Evolutionary conservation across 1,284 basidiomycete genomes (phyloP), one percentile per base, ranked within the genome.

Genomic region (Ceratobasidium theobromae): DNA sequence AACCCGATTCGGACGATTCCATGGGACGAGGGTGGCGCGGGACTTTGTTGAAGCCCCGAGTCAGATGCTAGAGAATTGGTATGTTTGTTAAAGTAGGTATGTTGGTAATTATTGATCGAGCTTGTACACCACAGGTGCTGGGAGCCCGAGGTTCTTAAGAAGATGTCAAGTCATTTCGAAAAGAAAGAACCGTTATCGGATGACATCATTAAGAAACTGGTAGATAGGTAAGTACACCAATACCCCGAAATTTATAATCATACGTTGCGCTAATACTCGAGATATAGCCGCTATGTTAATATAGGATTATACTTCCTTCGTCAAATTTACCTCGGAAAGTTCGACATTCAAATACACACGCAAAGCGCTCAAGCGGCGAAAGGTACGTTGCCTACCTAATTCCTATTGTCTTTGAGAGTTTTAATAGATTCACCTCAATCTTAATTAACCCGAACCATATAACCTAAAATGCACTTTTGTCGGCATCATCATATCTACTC

Each of bases 11-110:
- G 76, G 84, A 23, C 79, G 86, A 25, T 94, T 94, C 84, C 89
- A 92, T 71, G 90, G 91, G 5, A 91, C 88, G 23, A 84, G 82
- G 45, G 89, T 91, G 35, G 88, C 87, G 0, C 75, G 87, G 14
- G 92, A 95, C 76, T 95, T 94, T 71, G 91, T 91, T 4, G 91
- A 93, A 76, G 89, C 90, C 0, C 92, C 91, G 0, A 88, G 86
- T 18, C 91, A 94, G 77, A 93, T 94, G 92, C 79, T 94, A 68
- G 93, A 95, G 77, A 92, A 94, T 74, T 95, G 91, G 92, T 86
- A 49, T 6, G 78, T 68, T 18, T 14, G 48, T 28, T 27, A 27
- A 18, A 18, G 11, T 35, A 6, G 23, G 4, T 18, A 18, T 18
- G 45, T 23, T 35, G 32, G 12, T 27, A 16, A 43, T 64, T 16